Base-by-base conservation (phyloP, 2,329 filamentous ascomycete genomes). In the Lasiodiplodia citricola region DNA sequence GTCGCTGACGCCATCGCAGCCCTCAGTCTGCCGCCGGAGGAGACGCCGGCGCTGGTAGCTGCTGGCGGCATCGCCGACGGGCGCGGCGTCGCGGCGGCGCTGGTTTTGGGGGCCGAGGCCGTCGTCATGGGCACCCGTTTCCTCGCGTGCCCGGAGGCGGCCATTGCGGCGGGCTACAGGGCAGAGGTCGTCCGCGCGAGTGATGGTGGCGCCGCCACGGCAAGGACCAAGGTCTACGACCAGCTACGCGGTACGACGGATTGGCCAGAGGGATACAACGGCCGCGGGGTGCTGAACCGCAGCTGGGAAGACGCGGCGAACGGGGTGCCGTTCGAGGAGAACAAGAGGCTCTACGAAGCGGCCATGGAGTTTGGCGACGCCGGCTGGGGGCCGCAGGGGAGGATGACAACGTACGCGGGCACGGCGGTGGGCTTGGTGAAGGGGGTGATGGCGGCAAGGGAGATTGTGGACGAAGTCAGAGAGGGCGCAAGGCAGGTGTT, bases 41-140 rank as follows among this genome's bases (percentile, higher is more conserved):
- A 67, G 50, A 72, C 72, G 31, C 80, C 81, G 0, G 52, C 75
- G 0, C 51, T 90, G 0, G 74, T 90, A 3, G 88, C 87, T 4
- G 86, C 88, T 3, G 89, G 89, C 2, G 89, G 89, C 0, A 87
- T 91, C 66, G 82, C 82, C 6, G 85, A 90, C 68, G 84, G 84
- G 0, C 81, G 86, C 47, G 86, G 86, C 0, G 85, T 85, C 1
- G 85, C 86, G 2, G 87, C 87, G 2, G 85, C 85, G 2, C 70
- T 90, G 70, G 80, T 83, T 0, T 77, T 90, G 11, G 88, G 87
- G 2, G 82, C 82, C 3, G 68, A 73, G 0, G 90, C 87, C 0
- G 82, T 85, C 0, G 87, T 83, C 0, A 83, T 92, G 81, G 90
- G 90, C 0, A 92, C 90, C 0, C 83, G 88, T 8, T 89, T 91